Evolutionary conservation across 176 grass and related monocot genomes (phyloP), one percentile per base, ranked within the genome.

Genomic region (Calamus simplicifolius): DNA sequence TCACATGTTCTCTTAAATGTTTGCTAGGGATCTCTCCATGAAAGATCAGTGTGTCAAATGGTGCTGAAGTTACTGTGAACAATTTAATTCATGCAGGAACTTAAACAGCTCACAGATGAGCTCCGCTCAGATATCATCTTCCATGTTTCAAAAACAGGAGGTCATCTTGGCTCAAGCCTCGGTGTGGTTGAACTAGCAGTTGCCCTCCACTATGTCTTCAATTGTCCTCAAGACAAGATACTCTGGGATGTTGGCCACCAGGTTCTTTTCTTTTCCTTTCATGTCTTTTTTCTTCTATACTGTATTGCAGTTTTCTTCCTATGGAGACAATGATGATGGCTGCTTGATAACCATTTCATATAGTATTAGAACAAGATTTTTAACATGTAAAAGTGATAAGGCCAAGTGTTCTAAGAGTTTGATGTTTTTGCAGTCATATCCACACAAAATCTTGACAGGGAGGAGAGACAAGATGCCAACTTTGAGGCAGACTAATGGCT

Each of bases 201-300:
- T 18, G 93, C 93, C 29, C 84, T 98, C 25, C 93, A 98, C 80
- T 85, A 91, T 63, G 81, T 92, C 51, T 98, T 98, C 75, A 89
- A 92, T 78, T 71, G 81, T 0, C 93, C 93, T 0, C 81, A 81
- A 73, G 93, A 98, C 75, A 90, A 77, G 73, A 80, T 98, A 48
- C 82, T 98, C 16, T 98, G 93, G 93, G 93, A 98, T 69, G 87
- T 98, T 52, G 93, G 93, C 13, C 93, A 98, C 76, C 93, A 97
- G 84, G 93, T 91, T 81, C 13, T 4, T 19, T 17, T 13, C 53
- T 43, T 12, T 43, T 68, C 35, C 70, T 75, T 75, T 68, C 62
- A 56, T 54, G 30, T 54, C 25, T 62, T 59, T 54, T 5, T 29
- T 58, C 31, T 27, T 70, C 28, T 4, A 38, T 28, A 17, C 16